phyloP scores from a whole-genome alignment of 768 basidiomycete species.

The Lyophyllum semitale region DNA sequence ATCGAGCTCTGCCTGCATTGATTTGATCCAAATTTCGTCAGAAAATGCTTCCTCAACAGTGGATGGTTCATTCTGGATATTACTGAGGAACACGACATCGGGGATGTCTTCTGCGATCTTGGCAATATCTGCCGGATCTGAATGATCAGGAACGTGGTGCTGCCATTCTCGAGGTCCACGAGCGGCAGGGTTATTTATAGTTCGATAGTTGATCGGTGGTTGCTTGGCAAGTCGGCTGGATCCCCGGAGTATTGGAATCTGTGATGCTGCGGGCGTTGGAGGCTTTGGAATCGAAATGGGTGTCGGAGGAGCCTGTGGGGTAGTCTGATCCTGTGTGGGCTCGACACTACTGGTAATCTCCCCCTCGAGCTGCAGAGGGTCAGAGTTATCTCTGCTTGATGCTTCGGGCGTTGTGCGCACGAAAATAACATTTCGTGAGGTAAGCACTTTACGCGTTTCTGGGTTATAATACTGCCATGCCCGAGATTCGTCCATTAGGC shows the following conservation, averaged over 20 bases:
- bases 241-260: neutral
- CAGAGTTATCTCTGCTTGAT: neutral
- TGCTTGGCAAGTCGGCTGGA: neutral
- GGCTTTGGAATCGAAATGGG: neutral
- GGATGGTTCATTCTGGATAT: constrained; percentile 2
- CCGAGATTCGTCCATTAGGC: constrained; percentile 7
- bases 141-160: neutral
- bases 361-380: constrained; percentile 9
- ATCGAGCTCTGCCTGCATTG: constrained; percentile 27
- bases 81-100: constrained; percentile 5
- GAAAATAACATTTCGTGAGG: constrained; percentile 9
- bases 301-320: neutral
- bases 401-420: too few species aligned
- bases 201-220: constrained; percentile 2
- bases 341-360: neutral
- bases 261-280: neutral
- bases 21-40: constrained; percentile 19
- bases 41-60: constrained; percentile 7
- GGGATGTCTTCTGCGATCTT: neutral
- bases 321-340: neutral
- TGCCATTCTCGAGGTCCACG: constrained; percentile 4
- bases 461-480: constrained; percentile 10
- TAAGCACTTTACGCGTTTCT: neutral
- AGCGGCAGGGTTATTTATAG: constrained; percentile 5
- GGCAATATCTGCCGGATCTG: neutral